Percentiles rank a stretch among this genome's conserved stretches.
Conservation (phyloP, 768 basidiomycete genomes). For the Mycena vulgaris region DNA sequence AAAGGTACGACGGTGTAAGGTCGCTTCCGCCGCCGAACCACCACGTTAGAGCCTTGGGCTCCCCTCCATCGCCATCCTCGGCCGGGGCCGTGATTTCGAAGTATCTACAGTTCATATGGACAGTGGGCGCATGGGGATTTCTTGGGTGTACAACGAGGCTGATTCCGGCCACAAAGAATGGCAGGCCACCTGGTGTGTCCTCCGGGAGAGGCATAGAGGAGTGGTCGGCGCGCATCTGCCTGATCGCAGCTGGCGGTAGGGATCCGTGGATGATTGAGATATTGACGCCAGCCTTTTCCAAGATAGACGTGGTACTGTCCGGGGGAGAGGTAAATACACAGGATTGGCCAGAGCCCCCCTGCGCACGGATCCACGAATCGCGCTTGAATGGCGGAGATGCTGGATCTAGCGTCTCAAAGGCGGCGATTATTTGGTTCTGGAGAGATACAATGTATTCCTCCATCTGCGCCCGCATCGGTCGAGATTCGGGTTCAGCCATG, state of each 20-base stretch:
- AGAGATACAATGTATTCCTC: constrained; percentile 81
- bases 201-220: constrained; percentile 78
- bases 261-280: constrained; percentile 95
- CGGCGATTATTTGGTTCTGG: constrained; percentile 89
- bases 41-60: constrained; percentile 83
- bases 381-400: constrained; percentile 77
- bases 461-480: constrained; percentile 83
- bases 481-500: too few species aligned
- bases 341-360: constrained; percentile 86
- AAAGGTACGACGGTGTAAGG: constrained; percentile 92
- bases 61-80: constrained; percentile 47
- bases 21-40: constrained; percentile 99
- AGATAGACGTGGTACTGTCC: constrained; percentile 64
- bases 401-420: too few species aligned
- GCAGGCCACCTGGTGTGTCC: constrained; percentile 70
- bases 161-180: constrained; percentile 95
- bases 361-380: constrained; percentile 81
- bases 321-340: constrained; percentile 79
- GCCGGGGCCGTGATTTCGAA: constrained; percentile 86
- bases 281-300: constrained; percentile 98
- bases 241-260: constrained; percentile 91
- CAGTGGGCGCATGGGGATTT: constrained; percentile 94
- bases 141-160: constrained; percentile 95
- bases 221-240: constrained; percentile 97
- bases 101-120: constrained; percentile 96